Conservation (phyloP, 2,329 filamentous ascomycete genomes). For the Pseudopyricularia javanii region DNA sequence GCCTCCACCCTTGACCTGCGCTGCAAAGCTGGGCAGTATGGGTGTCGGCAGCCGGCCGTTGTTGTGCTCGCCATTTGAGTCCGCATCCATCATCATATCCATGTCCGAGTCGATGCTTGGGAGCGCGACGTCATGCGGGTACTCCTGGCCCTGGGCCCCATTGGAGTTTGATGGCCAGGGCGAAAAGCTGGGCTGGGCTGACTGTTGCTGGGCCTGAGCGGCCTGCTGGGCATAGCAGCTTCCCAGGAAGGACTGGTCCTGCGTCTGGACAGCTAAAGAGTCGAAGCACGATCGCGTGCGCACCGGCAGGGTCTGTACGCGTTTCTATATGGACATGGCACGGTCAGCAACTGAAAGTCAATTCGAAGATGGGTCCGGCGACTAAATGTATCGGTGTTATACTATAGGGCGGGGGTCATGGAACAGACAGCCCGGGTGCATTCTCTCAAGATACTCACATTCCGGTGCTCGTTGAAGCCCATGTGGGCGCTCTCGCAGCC, state of each 20-base stretch:
- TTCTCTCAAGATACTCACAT: constrained; percentile 20
- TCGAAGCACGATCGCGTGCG: constrained; percentile 12
- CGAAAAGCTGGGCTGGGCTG: not conserved
- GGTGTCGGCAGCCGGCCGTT: constrained; percentile 44
- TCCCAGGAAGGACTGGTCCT: constrained; percentile 12
- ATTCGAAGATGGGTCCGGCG: not conserved
- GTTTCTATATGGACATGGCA: constrained; percentile 27
- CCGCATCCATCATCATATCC: constrained; percentile 35
- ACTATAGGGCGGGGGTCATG: not conserved
- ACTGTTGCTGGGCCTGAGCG: constrained; percentile 4
- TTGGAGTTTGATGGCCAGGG: not conserved
- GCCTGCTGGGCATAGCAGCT: not conserved
- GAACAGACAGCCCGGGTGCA: not conserved
- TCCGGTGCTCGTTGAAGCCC: constrained; percentile 38
- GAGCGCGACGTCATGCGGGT: not conserved
- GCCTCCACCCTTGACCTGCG: constrained; percentile 40
- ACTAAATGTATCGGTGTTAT: not conserved
- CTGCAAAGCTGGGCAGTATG: constrained; percentile 45
- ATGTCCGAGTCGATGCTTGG: constrained; percentile 27
- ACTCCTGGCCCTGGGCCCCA: not conserved
- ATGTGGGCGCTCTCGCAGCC: constrained; percentile 15
- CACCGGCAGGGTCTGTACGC: constrained; percentile 38
- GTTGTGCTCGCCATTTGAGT: constrained; percentile 17
- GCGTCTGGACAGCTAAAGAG: constrained; percentile 13
- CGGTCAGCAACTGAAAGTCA: not conserved